A percentile compares a stretch with the other conserved stretches of the same genome.
Evolutionary conservation across 345 rosid genomes (phyloP).

Genomic region (Salix koriyanagi): DNA sequence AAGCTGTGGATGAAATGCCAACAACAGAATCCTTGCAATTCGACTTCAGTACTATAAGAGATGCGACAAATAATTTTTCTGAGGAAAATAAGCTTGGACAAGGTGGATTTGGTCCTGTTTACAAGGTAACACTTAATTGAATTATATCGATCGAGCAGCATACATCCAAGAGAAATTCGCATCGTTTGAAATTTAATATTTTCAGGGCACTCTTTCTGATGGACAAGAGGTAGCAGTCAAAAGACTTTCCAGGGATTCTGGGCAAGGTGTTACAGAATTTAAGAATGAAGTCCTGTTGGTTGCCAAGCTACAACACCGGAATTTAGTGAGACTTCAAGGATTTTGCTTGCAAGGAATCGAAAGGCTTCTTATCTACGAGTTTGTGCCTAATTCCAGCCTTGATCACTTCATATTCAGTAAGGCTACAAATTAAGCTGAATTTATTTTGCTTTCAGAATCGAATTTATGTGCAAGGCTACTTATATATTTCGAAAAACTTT

Average conservation of each 20-base stretch:
- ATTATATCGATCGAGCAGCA: not conserved
- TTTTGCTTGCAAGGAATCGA: constrained; percentile 35
- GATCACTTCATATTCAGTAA: constrained; percentile 40
- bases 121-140: constrained; percentile 24
- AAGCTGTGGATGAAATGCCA: constrained; percentile 1
- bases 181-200: not conserved
- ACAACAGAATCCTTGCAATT: constrained; percentile 19
- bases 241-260: constrained; percentile 22
- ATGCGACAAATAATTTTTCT: constrained; percentile 41
- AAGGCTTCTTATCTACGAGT: constrained; percentile 42
- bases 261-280: constrained; percentile 36
- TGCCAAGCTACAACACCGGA: constrained; percentile 40
- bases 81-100: constrained; percentile 38
- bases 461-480: too few relatives aligned
- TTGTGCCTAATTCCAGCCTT: constrained; percentile 35
- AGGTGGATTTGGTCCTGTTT: constrained; percentile 53
- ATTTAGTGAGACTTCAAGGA: constrained; percentile 37
- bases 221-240: constrained; percentile 37
- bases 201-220: constrained; percentile 23
- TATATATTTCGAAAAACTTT: too few relatives aligned
- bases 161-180: not conserved
- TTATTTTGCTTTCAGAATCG: not conserved
- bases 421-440: not conserved
- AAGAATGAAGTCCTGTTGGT: constrained; percentile 30
- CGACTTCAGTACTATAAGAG: constrained; percentile 25